Evolutionary conservation across 257 asterid genomes (phyloP).

Genomic region (Ilex asprella): DNA sequence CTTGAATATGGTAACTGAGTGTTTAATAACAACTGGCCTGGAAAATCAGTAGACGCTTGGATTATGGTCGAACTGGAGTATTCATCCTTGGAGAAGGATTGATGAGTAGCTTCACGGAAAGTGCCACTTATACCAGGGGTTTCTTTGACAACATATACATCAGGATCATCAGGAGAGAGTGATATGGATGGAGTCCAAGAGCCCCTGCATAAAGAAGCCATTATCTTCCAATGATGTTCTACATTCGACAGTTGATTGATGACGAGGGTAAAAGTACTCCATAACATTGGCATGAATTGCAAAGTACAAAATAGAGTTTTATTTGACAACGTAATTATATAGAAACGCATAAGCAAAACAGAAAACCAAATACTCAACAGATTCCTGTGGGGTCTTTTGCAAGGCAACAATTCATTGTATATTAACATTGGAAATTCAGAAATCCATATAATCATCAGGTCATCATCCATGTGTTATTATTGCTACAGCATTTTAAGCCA

Average conservation of each 20-base stretch:
- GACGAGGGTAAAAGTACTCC: too few relatives aligned
- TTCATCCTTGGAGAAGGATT: slow-evolving; percentile 28
- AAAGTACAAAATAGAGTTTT: too few relatives aligned
- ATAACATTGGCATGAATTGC: too few relatives aligned
- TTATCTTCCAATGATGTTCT: slow-evolving; percentile 1
- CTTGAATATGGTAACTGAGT: slow-evolving; percentile 24
- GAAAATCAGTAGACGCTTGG: slow-evolving; percentile 18
- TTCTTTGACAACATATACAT: slow-evolving; percentile 55
- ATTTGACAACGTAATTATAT: too few relatives aligned
- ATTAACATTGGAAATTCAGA: too few relatives aligned
- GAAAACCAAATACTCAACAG: background rate
- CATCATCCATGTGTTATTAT: background rate
- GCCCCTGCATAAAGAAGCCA: slow-evolving; percentile 39
- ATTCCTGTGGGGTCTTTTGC: too few relatives aligned
- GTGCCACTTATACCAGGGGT: slow-evolving; percentile 39
- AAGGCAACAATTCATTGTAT: too few relatives aligned
- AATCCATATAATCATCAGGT: too few relatives aligned
- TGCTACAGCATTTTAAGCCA: background rate
- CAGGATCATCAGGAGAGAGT: slow-evolving; percentile 34
- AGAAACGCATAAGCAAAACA: background rate
- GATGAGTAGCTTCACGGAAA: slow-evolving; percentile 27
- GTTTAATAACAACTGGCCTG: slow-evolving; percentile 31
- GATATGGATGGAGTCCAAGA: slow-evolving; percentile 28
- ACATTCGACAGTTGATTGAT: background rate
- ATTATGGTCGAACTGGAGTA: slow-evolving; percentile 30